Conservation (phyloP, 208 protist genomes). For the Sergeia podlipaevii region DNA sequence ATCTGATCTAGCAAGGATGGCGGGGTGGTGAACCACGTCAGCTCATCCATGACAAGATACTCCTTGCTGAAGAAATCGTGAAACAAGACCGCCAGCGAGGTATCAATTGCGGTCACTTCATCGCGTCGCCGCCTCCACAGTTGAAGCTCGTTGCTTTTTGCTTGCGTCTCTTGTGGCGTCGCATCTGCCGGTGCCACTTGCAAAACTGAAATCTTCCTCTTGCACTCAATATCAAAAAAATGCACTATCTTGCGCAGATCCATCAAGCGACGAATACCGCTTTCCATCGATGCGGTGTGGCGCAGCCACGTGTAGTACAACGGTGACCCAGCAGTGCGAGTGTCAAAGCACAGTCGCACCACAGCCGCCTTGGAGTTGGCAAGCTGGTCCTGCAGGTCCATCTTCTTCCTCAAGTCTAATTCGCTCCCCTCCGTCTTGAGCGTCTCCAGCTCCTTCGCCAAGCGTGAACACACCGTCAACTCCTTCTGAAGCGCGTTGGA, state of each 20-base stretch:
- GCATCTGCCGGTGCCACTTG: background rate
- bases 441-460: conserved; percentile 15
- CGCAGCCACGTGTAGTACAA: conserved; percentile 75
- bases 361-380: conserved; percentile 36
- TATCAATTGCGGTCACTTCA: conserved; percentile 54
- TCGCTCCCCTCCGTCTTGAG: background rate
- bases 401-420: background rate
- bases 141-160: conserved; percentile 9
- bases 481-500: conserved; percentile 20
- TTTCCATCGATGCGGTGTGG: conserved; percentile 54
- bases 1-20: conserved; percentile 74
- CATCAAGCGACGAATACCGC: conserved; percentile 69
- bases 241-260: conserved; percentile 59
- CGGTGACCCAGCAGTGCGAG: conserved; percentile 46
- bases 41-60: conserved; percentile 83
- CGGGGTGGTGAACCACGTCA: conserved; percentile 74
- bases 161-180: background rate
- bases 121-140: conserved; percentile 46
- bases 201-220: conserved; percentile 14
- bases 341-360: conserved; percentile 46
- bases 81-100: conserved; percentile 52
- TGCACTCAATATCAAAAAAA: conserved; percentile 43
- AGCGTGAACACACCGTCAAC: conserved; percentile 14
- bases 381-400: conserved; percentile 15
- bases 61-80: conserved; percentile 75